Evolutionary conservation across 768 basidiomycete species (phyloP).

Genomic region (Butyriboletus loyo): DNA sequence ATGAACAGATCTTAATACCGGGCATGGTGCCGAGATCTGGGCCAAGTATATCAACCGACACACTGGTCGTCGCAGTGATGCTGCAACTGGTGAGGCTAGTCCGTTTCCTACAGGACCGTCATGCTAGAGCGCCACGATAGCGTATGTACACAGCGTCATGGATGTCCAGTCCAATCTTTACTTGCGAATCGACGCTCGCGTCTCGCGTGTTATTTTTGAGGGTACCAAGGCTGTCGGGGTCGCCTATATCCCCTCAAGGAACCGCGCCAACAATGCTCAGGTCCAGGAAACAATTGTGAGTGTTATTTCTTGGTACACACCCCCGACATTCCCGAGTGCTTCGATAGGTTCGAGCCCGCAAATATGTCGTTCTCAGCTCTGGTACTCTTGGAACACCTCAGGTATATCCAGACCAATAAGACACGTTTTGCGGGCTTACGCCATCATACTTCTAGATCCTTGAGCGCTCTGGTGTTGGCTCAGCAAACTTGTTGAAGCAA

Average conservation of each 20-base stretch:
- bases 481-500: slow-evolving; percentile 50
- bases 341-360: slow-evolving; percentile 50
- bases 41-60: slow-evolving; percentile 76
- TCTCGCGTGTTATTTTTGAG: slow-evolving; percentile 68
- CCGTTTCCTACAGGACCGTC: neutral
- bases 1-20: slow-evolving; percentile 48
- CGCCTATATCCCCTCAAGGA: slow-evolving; percentile 62
- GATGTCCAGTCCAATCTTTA: slow-evolving; percentile 65
- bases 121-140: slow-evolving; percentile 26
- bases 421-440: neutral
- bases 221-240: slow-evolving; percentile 70
- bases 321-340: neutral
- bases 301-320: neutral
- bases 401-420: slow-evolving; percentile 11
- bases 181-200: slow-evolving; percentile 64
- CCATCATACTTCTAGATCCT: slow-evolving; percentile 43
- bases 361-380: slow-evolving; percentile 61
- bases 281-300: slow-evolving; percentile 55
- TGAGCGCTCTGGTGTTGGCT: slow-evolving; percentile 70
- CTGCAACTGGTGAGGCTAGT: slow-evolving; percentile 52
- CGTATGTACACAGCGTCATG: slow-evolving; percentile 70
- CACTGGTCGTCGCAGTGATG: slow-evolving; percentile 69
- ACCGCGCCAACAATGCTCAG: slow-evolving; percentile 50
- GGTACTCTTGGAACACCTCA: slow-evolving; percentile 70
- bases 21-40: slow-evolving; percentile 69